Percentiles rank a stretch among this genome's conserved stretches.
Conservation (phyloP, 495 filamentous ascomycete species). For the Aspergillus heteromorphus region DNA sequence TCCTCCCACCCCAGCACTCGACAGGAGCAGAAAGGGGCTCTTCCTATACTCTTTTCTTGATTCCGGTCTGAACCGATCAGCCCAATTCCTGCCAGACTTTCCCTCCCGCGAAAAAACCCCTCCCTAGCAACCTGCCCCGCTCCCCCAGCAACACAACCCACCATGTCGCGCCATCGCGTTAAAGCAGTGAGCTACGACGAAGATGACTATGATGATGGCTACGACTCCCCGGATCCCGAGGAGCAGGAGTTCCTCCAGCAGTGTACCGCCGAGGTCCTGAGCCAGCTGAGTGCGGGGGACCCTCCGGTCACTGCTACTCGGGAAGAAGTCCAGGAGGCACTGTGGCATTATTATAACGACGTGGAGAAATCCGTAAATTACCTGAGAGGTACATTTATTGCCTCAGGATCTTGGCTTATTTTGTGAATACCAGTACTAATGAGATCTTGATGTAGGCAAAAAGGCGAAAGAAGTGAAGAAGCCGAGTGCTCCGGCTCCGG, state of each 20-base stretch:
- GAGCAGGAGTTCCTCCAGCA: constrained; percentile 38
- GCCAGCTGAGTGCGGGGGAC: constrained; percentile 33
- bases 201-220: constrained; percentile 40
- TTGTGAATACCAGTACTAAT: not conserved
- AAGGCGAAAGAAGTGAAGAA: constrained; percentile 37
- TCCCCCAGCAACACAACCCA: constrained; percentile 1
- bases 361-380: constrained; percentile 77
- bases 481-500: constrained; percentile 28
- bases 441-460: constrained; percentile 31
- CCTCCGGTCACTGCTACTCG: constrained; percentile 37
- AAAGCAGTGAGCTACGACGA: constrained; percentile 44
- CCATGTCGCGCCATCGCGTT: constrained; percentile 45
- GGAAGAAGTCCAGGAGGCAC: constrained; percentile 73
- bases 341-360: constrained; percentile 97
- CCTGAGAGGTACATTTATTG: constrained; percentile 52
- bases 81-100: not conserved
- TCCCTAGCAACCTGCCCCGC: constrained; percentile 10
- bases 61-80: not conserved
- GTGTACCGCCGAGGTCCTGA: constrained; percentile 34
- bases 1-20: not conserved
- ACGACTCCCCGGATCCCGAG: constrained; percentile 39
- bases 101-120: not conserved
- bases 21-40: not conserved
- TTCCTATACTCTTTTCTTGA: not conserved
- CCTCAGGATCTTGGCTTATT: not conserved